Conservation (phyloP, 176 grass and related monocot genomes). For the Cenchrus fungigraminus region DNA sequence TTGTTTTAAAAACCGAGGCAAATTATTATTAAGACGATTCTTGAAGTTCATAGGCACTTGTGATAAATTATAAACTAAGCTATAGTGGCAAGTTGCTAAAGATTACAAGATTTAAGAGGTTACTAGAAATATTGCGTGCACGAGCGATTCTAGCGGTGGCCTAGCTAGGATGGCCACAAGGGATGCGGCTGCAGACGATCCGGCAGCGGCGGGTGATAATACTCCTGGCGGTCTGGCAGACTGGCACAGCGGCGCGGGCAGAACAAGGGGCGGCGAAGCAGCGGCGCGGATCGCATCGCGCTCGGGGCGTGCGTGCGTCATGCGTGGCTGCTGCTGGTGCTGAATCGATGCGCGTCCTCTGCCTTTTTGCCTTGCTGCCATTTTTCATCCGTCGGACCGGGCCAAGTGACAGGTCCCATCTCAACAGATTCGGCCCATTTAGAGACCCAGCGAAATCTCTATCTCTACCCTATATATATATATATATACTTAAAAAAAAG, state of each 20-base stretch:
- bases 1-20: neutral
- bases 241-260: neutral
- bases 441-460: neutral
- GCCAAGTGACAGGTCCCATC: no score
- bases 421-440: neutral
- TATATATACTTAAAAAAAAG: no score
- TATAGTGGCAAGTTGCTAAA: neutral
- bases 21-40: neutral
- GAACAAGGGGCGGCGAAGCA: constrained; percentile 3
- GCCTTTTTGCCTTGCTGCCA: neutral
- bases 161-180: neutral
- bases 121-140: neutral
- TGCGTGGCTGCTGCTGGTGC: neutral
- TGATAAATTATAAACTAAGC: neutral
- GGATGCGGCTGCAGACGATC: neutral
- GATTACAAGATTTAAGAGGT: neutral
- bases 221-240: neutral
- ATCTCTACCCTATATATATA: no score
- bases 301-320: neutral
- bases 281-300: neutral
- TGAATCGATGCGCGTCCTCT: constrained; percentile 4
- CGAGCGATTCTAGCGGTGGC: neutral
- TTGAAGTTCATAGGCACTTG: neutral
- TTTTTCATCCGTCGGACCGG: neutral
- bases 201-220: neutral